Conservation (phyloP, 768 basidiomycete species). For the Sistotremastrum niveocremeum region DNA sequence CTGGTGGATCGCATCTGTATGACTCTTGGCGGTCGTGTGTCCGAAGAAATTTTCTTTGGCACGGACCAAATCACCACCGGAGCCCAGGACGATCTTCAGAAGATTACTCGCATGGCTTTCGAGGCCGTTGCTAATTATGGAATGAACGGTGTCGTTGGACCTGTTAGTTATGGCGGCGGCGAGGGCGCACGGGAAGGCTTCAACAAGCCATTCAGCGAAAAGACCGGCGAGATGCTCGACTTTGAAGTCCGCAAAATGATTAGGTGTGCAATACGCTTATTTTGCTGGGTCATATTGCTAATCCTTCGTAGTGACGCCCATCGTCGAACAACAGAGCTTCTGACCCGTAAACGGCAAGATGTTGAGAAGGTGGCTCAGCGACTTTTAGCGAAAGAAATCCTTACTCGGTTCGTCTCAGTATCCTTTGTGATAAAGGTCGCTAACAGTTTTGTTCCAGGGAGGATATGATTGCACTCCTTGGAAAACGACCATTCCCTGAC, state of each 20-base stretch:
- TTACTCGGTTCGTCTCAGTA: slow-evolving; percentile 56
- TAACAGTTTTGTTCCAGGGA: slow-evolving; percentile 33
- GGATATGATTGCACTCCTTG: slow-evolving; percentile 76
- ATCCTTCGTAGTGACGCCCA: slow-evolving; percentile 48
- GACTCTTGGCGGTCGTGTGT: slow-evolving; percentile 95
- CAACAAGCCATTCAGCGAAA: slow-evolving; percentile 98
- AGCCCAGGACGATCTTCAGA: slow-evolving; percentile 95
- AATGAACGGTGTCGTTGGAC: slow-evolving; percentile 90
- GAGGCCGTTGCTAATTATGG: slow-evolving; percentile 94
- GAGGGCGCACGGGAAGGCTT: slow-evolving; percentile 74
- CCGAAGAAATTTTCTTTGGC: slow-evolving; percentile 98
- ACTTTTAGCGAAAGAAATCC: slow-evolving; percentile 88
- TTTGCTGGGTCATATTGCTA: slow-evolving; percentile 1
- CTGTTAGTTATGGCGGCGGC: slow-evolving; percentile 90
- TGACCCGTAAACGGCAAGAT: slow-evolving; percentile 69
- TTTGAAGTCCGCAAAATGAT: slow-evolving; percentile 92
- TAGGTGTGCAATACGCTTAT: slow-evolving; percentile 27
- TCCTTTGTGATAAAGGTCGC: neutral
- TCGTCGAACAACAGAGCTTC: slow-evolving; percentile 63
- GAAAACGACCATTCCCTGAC: slow-evolving; percentile 69
- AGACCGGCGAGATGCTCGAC: slow-evolving; percentile 90
- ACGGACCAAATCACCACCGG: slow-evolving; percentile 88
- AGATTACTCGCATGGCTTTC: slow-evolving; percentile 96
- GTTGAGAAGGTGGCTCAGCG: slow-evolving; percentile 90
- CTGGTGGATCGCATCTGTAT: slow-evolving; percentile 94